Conservation (phyloP, 805 yeast species). For the Candida insectorum region DNA sequence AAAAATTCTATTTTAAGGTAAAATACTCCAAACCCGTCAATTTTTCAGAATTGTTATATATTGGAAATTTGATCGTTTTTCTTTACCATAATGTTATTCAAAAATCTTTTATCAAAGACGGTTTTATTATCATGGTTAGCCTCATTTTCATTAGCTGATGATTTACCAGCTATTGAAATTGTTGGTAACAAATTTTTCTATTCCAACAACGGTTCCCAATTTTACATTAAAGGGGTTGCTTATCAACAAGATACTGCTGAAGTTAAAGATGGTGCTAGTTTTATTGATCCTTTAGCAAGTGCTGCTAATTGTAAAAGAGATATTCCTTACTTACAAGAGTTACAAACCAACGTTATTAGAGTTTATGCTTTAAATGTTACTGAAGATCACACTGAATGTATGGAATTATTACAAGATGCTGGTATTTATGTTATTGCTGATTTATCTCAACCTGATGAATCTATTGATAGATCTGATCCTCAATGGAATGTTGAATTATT, state of each 20-base stretch:
- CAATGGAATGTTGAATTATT: constrained; percentile 60
- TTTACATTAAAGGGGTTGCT: constrained; percentile 74
- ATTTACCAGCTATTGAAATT: constrained; percentile 63
- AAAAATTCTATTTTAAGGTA: constrained; percentile 4
- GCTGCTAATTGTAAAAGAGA: constrained; percentile 62
- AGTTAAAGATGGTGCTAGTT: constrained; percentile 36
- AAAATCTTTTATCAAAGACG: constrained; percentile 3
- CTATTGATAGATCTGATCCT: constrained; percentile 63
- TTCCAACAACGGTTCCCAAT: constrained; percentile 75
- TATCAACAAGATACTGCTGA: constrained; percentile 68
- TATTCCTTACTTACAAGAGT: constrained; percentile 61
- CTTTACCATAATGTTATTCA: constrained; percentile 7
- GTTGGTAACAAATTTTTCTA: constrained; percentile 76
- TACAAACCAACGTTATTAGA: constrained; percentile 68
- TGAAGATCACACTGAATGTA: constrained; percentile 65
- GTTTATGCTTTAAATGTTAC: constrained; percentile 71
- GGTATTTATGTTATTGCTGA: constrained; percentile 93
- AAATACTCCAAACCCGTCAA: constrained; percentile 6
- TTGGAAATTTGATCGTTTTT: neutral
- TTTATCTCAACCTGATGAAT: constrained; percentile 65
- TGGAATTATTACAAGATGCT: constrained; percentile 65
- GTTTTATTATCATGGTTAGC: constrained; percentile 5
- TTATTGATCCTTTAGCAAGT: constrained; percentile 72
- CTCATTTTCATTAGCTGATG: constrained; percentile 27
- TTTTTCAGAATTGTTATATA: constrained; percentile 2